Evolutionary conservation across 257 asterid genomes (phyloP).

Genomic region (Echites panduratus): DNA sequence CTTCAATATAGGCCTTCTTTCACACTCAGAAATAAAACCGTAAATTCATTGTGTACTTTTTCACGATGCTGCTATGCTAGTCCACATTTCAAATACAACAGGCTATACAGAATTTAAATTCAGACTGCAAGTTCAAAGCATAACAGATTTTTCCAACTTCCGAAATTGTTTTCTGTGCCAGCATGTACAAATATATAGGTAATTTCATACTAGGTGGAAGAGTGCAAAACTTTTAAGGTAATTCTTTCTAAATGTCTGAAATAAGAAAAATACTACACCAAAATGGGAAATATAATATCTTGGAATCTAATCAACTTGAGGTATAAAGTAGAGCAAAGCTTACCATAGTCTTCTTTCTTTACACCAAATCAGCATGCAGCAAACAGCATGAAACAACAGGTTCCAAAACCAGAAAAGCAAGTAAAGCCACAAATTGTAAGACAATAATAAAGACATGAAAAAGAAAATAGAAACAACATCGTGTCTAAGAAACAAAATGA

Average conservation of each 20-base stretch:
- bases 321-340: conserved; percentile 27
- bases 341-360: conserved; percentile 97
- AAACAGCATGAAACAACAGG: conserved; percentile 26
- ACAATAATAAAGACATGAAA: conserved; percentile 6
- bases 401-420: conserved; percentile 20
- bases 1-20: no score
- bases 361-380: conserved; percentile 38
- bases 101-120: neutral
- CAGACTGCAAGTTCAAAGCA: neutral
- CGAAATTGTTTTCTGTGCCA: neutral
- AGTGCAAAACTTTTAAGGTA: neutral
- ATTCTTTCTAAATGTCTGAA: neutral
- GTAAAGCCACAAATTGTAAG: conserved; percentile 22
- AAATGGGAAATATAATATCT: conserved; percentile 3
- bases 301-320: neutral
- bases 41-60: neutral
- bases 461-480: neutral
- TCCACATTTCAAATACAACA: neutral
- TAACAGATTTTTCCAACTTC: neutral
- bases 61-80: neutral
- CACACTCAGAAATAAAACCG: neutral
- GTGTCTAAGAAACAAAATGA: conserved; percentile 8
- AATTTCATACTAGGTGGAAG: neutral
- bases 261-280: neutral
- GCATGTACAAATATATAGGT: neutral